A percentile compares a stretch with the other conserved stretches of the same genome.
These are phyloP conservation scores for Globisporangium nodosum DNA, from an alignment of 352 stramenopile species.

Conservation along the genomic window DNA sequence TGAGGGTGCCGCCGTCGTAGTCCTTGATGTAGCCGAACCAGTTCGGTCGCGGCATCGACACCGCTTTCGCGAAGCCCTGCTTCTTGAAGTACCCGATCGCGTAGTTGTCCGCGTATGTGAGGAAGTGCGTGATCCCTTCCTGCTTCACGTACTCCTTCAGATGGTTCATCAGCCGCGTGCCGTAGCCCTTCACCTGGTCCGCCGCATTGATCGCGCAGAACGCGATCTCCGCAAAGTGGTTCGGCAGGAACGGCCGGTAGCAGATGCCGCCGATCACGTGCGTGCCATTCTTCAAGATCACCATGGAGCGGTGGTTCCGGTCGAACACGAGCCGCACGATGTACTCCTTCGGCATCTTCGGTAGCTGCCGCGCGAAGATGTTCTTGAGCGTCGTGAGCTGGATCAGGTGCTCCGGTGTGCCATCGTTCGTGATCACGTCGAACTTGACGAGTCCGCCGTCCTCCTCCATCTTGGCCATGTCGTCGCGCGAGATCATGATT, in stretches of 20 bases:
- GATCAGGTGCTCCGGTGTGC: constrained; percentile 79
- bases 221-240: constrained; percentile 99
- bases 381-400: constrained; percentile 96
- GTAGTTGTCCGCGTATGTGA: constrained; percentile 99
- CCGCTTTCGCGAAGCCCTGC: constrained; percentile 89
- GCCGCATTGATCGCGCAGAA: constrained; percentile 98
- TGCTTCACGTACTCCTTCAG: constrained; percentile 96
- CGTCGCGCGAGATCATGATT: constrained; percentile 74
- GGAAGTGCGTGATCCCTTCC: constrained; percentile 91
- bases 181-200: constrained; percentile 97
- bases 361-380: constrained; percentile 96
- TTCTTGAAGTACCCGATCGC: constrained; percentile 99
- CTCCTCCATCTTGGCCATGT: constrained; percentile 87
- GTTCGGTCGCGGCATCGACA: constrained; percentile 77
- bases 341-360: constrained; percentile 99
- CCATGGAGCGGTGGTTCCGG: constrained; percentile 90
- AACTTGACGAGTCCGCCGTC: constrained; percentile 76
- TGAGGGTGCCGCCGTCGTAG: constrained; percentile 98
- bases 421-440: constrained; percentile 90
- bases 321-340: constrained; percentile 99
- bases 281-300: constrained; percentile 89
- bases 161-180: constrained; percentile 99
- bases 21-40: constrained; percentile 99
- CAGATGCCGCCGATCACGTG: constrained; percentile 98
- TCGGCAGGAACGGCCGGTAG: constrained; percentile 92